Evolutionary conservation across 768 basidiomycete species (phyloP).

Genomic region (Baorangia bicolor): DNA sequence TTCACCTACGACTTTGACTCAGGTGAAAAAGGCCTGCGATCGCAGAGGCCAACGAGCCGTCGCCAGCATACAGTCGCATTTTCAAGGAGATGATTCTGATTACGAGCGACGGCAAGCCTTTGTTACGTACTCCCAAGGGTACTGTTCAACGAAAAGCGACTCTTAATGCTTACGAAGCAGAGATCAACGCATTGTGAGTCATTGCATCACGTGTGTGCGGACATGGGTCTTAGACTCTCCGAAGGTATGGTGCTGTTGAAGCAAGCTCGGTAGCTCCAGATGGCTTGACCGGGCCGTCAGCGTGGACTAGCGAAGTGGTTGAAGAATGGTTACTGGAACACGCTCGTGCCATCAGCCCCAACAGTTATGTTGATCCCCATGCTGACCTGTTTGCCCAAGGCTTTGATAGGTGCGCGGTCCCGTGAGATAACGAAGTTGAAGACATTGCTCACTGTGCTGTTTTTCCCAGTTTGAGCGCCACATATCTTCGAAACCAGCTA

Average conservation of each 20-base stretch:
- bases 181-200: slow-evolving; percentile 47
- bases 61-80: slow-evolving; percentile 44
- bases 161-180: slow-evolving; percentile 39
- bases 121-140: slow-evolving; percentile 46
- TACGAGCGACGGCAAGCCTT: slow-evolving; percentile 39
- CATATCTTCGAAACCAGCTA: slow-evolving; percentile 27
- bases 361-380: slow-evolving; percentile 1
- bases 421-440: background rate
- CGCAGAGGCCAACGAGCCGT: slow-evolving; percentile 43
- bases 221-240: background rate
- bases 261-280: slow-evolving; percentile 19
- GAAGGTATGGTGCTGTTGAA: slow-evolving; percentile 36
- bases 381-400: slow-evolving; percentile 35
- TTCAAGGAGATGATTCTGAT: slow-evolving; percentile 58
- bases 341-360: slow-evolving; percentile 11
- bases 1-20: background rate
- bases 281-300: slow-evolving; percentile 21
- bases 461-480: slow-evolving; percentile 28
- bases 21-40: slow-evolving; percentile 37
- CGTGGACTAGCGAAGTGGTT: slow-evolving; percentile 25
- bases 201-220: rapidly evolving
- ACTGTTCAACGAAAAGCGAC: slow-evolving; percentile 42
- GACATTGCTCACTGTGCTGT: background rate
- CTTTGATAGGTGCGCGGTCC: slow-evolving; percentile 35
- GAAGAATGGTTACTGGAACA: slow-evolving; percentile 31